Conservation (phyloP, 495 filamentous ascomycete genomes). For the Terfezia boudieri region DNA sequence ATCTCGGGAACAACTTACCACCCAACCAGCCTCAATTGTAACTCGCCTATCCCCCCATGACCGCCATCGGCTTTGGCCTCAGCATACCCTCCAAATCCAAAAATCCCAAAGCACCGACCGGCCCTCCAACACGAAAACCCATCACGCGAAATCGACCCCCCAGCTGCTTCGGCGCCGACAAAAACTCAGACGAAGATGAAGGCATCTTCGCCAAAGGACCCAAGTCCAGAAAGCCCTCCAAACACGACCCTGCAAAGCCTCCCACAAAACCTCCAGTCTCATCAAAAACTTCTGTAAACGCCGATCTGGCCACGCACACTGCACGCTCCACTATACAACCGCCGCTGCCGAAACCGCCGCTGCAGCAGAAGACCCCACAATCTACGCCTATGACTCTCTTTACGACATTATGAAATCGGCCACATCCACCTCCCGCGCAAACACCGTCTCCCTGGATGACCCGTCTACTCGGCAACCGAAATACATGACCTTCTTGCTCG, state of each 20-base stretch:
- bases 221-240: neutral
- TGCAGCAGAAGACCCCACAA: conserved; percentile 36
- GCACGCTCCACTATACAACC: conserved; percentile 25
- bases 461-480: conserved; percentile 37
- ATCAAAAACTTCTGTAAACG: conserved; percentile 3
- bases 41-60: conserved; percentile 1
- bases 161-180: conserved; percentile 2
- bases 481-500: conserved; percentile 64
- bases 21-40: neutral
- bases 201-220: conserved; percentile 2
- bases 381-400: conserved; percentile 57
- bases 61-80: conserved; percentile 7
- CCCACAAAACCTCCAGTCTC: too few species aligned
- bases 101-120: neutral
- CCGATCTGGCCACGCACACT: conserved; percentile 12
- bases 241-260: neutral
- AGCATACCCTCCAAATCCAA: conserved; percentile 7
- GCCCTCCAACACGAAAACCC: conserved; percentile 12
- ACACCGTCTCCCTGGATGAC: conserved; percentile 16
- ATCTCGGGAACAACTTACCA: too few species aligned
- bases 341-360: conserved; percentile 33
- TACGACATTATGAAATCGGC: conserved; percentile 37
- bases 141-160: neutral
- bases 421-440: neutral
- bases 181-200: neutral